These are phyloP conservation scores for Actinomucor elegans DNA, from an alignment of 371 early-diverging fungal species.

Conservation along the genomic window DNA sequence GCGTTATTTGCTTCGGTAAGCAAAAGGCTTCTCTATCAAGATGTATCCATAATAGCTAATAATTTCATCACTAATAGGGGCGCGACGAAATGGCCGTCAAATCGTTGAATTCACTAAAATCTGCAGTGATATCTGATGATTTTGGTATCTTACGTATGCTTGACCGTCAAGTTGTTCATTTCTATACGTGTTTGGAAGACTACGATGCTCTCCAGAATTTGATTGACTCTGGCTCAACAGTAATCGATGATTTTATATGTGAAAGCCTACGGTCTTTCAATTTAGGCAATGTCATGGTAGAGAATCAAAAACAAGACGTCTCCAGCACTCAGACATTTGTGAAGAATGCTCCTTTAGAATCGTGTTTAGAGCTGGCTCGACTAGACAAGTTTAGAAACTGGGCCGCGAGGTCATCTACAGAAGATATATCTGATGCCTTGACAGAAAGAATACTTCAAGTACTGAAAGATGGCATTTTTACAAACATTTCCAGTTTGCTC, in stretches of 20 bases:
- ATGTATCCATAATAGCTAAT: neutral
- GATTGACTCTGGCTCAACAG: conserved; percentile 5
- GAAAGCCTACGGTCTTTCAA: conserved; percentile 22
- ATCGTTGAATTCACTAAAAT: conserved; percentile 11
- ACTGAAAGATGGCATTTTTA: conserved; percentile 18
- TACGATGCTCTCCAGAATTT: conserved; percentile 21
- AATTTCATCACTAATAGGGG: conserved; percentile 17
- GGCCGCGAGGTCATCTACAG: neutral
- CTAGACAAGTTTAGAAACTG: conserved; percentile 21
- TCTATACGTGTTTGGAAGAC: conserved; percentile 35
- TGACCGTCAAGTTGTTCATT: conserved; percentile 29
- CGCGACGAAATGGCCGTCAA: conserved; percentile 35
- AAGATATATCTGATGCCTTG: neutral
- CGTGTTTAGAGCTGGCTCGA: conserved; percentile 20
- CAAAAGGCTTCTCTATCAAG: too few relatives aligned
- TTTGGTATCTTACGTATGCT: conserved; percentile 36
- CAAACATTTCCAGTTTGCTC: conserved; percentile 19
- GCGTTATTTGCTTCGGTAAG: conserved; percentile 36
- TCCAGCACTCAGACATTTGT: conserved; percentile 4
- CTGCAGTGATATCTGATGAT: conserved; percentile 10
- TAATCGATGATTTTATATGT: conserved; percentile 22
- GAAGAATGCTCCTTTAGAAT: conserved; percentile 17
- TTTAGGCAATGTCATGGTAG: neutral
- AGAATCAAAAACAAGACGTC: neutral
- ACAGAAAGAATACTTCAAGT: conserved; percentile 15